Evolutionary conservation across 805 yeast species (phyloP).

Genomic region (Wickerhamomyces bisporus): DNA sequence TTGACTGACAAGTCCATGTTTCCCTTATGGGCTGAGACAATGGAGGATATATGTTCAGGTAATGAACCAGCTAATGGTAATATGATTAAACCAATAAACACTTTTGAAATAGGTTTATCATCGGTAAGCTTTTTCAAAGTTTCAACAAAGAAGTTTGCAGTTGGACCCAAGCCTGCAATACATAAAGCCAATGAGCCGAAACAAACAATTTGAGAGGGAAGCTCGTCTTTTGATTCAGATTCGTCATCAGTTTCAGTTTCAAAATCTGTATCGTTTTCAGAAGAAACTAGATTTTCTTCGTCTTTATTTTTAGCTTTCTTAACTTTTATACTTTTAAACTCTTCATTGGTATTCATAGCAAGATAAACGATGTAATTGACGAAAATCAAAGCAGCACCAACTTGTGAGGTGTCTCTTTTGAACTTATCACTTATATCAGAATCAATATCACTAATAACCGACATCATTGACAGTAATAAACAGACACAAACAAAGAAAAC

Average conservation of each 20-base stretch:
- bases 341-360: conserved; percentile 18
- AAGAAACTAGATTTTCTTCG: conserved; percentile 2
- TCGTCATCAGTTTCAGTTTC: conserved; percentile 6
- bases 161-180: conserved; percentile 19
- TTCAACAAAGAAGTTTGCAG: conserved; percentile 21
- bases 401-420: conserved; percentile 18
- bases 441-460: conserved; percentile 16
- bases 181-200: conserved; percentile 18
- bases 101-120: conserved; percentile 17
- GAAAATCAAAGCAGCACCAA: conserved; percentile 18
- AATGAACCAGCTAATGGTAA: conserved; percentile 21
- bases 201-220: conserved; percentile 16
- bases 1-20: conserved; percentile 18
- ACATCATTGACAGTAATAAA: conserved; percentile 13
- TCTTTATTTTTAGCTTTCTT: conserved; percentile 8
- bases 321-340: conserved; percentile 12
- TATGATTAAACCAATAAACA: conserved; percentile 20
- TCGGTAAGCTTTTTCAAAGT: conserved; percentile 18
- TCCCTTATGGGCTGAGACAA: conserved; percentile 18
- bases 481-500: conserved; percentile 18
- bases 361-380: conserved; percentile 17
- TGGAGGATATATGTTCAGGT: conserved; percentile 20
- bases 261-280: conserved; percentile 3
- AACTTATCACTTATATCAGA: conserved; percentile 10
- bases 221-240: conserved; percentile 3